Base-by-base conservation (phyloP, 495 filamentous ascomycete genomes). In the Podospora comata region DNA sequence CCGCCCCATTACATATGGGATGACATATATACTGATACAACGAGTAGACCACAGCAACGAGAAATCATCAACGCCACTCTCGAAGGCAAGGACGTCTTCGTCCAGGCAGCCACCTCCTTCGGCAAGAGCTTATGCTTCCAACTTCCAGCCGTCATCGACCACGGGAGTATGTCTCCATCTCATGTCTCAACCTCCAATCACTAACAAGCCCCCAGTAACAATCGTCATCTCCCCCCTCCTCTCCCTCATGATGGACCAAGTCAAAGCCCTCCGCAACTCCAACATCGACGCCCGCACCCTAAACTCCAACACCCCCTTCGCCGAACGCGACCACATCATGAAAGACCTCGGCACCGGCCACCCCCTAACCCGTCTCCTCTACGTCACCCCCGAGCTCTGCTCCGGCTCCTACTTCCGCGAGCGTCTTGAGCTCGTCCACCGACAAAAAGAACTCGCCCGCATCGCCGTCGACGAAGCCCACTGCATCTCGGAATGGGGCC, bases 401-500 rank as follows among this genome's bases (percentile, higher is more conserved):
- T 86, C 88, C 34, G 87, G 88, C 6, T 89, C 93, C 44, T 83
- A 82, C 56, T 97, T 98, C 78, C 91, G 93, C 19, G 85, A 87
- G 53, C 85, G 88, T 58, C 80, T 98, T 7, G 82, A 82, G 64
- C 82, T 89, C 2, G 88, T 97, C n/a, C 83, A 97, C 74, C 77
- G 85, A 59, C 94, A 97, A 77, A 84, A 87, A 26, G 92, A 97
- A 76, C 85, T 98, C 5, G 87, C 89, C 13, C 88, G 94, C 11
- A 87, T 98, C 70, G 94, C 89, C 58, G 89, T 98, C 60, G 94
- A 98, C 78, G 94, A 98, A 80, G 94, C 94, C 16, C 94, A 98
- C 76, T 97, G 94, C 76, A 97, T 98, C 70, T 94, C 90, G 11
- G 94, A 98, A 88, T 98, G 94, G 94, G 94, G 94, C 19, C 94